A percentile compares a stretch with the other conserved stretches of the same genome.
phyloP scores from a whole-genome alignment of 2,329 filamentous ascomycete species.

The Nemania bipapillata region DNA sequence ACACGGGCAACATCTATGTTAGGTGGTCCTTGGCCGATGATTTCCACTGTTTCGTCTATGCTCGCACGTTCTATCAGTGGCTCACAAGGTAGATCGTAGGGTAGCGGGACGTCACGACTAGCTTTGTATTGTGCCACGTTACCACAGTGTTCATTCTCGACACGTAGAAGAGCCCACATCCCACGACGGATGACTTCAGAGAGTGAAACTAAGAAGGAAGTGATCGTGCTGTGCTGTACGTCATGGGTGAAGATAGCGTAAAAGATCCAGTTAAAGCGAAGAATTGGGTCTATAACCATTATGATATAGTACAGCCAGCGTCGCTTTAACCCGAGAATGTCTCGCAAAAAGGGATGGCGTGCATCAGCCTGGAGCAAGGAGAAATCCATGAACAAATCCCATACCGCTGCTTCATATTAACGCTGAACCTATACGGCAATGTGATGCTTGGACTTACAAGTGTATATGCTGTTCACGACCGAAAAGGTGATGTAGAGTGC shows the following conservation, averaged over 20 bases:
- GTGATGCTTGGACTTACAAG: constrained; percentile 63
- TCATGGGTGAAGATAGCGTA: constrained; percentile 86
- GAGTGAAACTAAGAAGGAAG: constrained; percentile 81
- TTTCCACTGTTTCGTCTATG: constrained; percentile 48
- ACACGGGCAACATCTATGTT: constrained; percentile 39
- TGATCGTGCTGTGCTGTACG: constrained; percentile 81
- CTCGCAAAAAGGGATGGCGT: constrained; percentile 74
- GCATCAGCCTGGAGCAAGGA: constrained; percentile 83
- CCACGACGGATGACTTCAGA: constrained; percentile 85
- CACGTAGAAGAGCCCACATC: constrained; percentile 91
- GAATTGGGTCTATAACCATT: constrained; percentile 82
- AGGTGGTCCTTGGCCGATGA: background rate
- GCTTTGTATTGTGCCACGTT: constrained; percentile 93
- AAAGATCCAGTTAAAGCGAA: constrained; percentile 94
- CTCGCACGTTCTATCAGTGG: constrained; percentile 58
- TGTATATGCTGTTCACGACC: constrained; percentile 83
- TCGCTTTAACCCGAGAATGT: constrained; percentile 81
- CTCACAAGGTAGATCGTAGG: constrained; percentile 71
- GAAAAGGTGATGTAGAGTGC: constrained; percentile 84
- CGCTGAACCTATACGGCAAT: background rate
- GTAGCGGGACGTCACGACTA: constrained; percentile 84
- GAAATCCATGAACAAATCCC: constrained; percentile 98
- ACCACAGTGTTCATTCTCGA: constrained; percentile 96
- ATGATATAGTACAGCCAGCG: constrained; percentile 87
- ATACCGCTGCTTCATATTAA: constrained; percentile 67